Base-by-base conservation (phyloP, 768 basidiomycete genomes). In the Termitomyces sp. region DNA sequence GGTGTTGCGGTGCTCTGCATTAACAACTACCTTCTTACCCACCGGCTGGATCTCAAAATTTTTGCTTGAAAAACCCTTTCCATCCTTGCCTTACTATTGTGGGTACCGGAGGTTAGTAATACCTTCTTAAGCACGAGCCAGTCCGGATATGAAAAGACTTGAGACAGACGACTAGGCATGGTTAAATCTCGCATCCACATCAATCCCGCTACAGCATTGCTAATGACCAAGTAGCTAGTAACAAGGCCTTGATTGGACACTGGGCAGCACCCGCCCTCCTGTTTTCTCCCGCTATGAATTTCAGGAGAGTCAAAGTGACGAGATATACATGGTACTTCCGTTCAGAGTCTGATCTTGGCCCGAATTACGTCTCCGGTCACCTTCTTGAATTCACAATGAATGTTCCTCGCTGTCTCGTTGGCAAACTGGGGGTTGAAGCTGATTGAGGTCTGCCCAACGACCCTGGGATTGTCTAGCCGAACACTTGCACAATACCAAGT, bases 271-370 rank as follows among this genome's bases (percentile, higher is more conserved):
- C 52, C 52, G 53, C 53, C 20, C 40, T 43, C 53, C 38, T 54
- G 20, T 47, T 36, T 12, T 23, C 32, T 56, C 35, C 53, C 53
- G 53, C 40, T 28, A 54, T 43, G 53, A 54, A 54, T n/a, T 54
- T 54, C n/a, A 30, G 53, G 28, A 54, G 40, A 43, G 53, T n/a
- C 53, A 53, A 53, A 54, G n/a, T 54, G 53, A 43, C 44, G 47
- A 48, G 55, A 28, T 36, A 36, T 56, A 18, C 33, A 48, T 12
- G 10, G 35, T 18, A 18, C 20, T 47, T 33, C n/a, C 33, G 32
- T 26, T 35, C 33, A 53, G 54, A 47, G 55, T 33, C 14, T 46
- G 44, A 56, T 47, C 43, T 38, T 36, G 12, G 44, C 20, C 55
- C 55, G 44, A 48, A 56, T 56, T 56, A 56, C 55, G 55, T 56